Conservation (phyloP, 108 stramenopile genomes). For the Conticribra guillardii region DNA sequence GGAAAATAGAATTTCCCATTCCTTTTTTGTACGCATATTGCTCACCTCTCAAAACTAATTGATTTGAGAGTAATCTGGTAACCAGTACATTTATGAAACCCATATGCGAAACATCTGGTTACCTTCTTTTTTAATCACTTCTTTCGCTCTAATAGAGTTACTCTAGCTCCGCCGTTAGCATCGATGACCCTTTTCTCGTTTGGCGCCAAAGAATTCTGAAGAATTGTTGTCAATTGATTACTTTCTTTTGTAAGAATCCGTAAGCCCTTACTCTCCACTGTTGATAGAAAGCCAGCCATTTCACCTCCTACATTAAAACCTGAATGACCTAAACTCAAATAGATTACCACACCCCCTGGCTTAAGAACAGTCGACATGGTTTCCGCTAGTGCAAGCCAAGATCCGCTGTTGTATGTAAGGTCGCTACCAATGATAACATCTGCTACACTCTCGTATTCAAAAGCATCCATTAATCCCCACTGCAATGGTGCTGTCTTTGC, state of each 20-base stretch:
- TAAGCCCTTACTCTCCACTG: conserved; percentile 41
- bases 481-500: conserved; percentile 39
- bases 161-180: conserved; percentile 33
- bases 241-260: conserved; percentile 8
- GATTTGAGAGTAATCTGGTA: no score
- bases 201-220: conserved; percentile 6
- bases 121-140: background rate
- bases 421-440: conserved; percentile 70
- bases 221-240: conserved; percentile 5
- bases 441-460: conserved; percentile 54
- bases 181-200: conserved; percentile 30
- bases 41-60: no score
- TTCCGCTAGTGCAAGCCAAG: conserved; percentile 66
- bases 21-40: no score
- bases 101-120: no score
- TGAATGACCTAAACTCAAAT: conserved; percentile 72
- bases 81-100: no score
- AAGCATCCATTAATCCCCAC: conserved; percentile 66
- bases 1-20: no score
- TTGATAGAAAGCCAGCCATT: conserved; percentile 64
- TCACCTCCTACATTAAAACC: conserved; percentile 75
- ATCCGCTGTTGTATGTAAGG: conserved; percentile 72
- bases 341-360: conserved; percentile 53
- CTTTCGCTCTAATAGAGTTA: background rate
- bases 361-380: conserved; percentile 61